Percentiles rank a stretch among this genome's conserved stretches.
phyloP scores from a whole-genome alignment of 371 early-diverging fungal genomes.

The Globomyces sp. region DNA sequence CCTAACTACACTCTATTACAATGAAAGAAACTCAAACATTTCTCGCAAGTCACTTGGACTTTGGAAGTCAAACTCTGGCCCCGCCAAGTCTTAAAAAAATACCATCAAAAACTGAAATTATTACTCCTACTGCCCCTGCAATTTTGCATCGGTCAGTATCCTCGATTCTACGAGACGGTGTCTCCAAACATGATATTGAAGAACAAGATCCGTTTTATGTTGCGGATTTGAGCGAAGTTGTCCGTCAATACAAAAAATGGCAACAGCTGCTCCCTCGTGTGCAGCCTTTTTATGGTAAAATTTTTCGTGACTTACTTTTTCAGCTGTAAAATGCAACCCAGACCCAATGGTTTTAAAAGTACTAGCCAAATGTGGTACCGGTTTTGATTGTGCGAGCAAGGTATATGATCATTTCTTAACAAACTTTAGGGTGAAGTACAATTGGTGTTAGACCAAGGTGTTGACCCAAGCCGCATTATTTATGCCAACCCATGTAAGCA shows the following conservation, averaged over 20 bases:
- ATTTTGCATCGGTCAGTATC: constrained; percentile 2
- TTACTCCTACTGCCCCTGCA: not conserved
- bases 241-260: constrained; percentile 85
- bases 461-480: constrained; percentile 78
- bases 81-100: not conserved
- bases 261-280: constrained; percentile 79
- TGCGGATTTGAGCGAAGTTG: constrained; percentile 85
- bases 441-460: constrained; percentile 75
- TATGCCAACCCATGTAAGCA: constrained; percentile 99
- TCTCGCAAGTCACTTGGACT: not conserved
- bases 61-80: not conserved
- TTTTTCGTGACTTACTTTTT: too few species aligned
- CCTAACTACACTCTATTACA: not conserved
- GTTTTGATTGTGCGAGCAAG: constrained; percentile 80
- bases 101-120: constrained; percentile 7
- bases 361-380: constrained; percentile 79
- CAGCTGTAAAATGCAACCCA: constrained; percentile 94
- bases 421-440: constrained; percentile 71
- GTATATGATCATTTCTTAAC: constrained; percentile 18
- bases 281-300: constrained; percentile 71
- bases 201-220: constrained; percentile 86
- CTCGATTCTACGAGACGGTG: not conserved
- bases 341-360: constrained; percentile 82
- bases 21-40: constrained; percentile 11
- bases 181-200: constrained; percentile 7